phyloP scores from a whole-genome alignment of 192 early-diverging fungal species.

The Chytriomyces confervae region DNA sequence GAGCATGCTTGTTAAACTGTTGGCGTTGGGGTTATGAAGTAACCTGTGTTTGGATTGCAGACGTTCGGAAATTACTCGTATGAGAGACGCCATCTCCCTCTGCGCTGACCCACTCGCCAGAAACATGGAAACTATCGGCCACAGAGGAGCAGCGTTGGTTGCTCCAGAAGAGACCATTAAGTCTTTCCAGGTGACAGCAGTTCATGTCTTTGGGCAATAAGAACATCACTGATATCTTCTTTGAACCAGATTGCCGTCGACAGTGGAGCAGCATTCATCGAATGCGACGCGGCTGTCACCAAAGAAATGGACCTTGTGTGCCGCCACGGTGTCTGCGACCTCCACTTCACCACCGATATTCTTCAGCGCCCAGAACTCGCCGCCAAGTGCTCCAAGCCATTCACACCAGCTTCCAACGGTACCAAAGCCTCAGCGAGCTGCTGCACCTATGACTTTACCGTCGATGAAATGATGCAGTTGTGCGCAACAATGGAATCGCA shows the following conservation, averaged over 20 bases:
- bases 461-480: slow-evolving; percentile 14
- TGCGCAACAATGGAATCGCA: slow-evolving; percentile 28
- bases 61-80: slow-evolving; percentile 6
- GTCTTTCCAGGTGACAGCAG: slow-evolving; percentile 1
- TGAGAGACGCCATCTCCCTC: slow-evolving; percentile 14
- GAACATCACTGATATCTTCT: not conserved
- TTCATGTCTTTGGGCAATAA: not conserved
- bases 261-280: slow-evolving; percentile 22
- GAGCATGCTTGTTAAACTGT: not conserved
- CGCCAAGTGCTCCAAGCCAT: slow-evolving; percentile 28
- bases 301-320: slow-evolving; percentile 30
- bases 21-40: too few species aligned
- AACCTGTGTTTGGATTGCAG: not conserved
- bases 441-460: slow-evolving; percentile 34
- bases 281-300: slow-evolving; percentile 33
- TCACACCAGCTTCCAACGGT: slow-evolving; percentile 19
- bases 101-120: slow-evolving; percentile 14
- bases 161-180: slow-evolving; percentile 27
- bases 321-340: slow-evolving; percentile 30
- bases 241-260: slow-evolving; percentile 9
- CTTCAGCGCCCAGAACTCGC: slow-evolving; percentile 15
- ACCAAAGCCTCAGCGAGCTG: slow-evolving; percentile 15
- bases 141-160: slow-evolving; percentile 20
- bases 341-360: slow-evolving; percentile 34
- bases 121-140: slow-evolving; percentile 20